Evolutionary conservation across 148 eudicot genomes (phyloP).

Genomic region (Camellia japonica): DNA sequence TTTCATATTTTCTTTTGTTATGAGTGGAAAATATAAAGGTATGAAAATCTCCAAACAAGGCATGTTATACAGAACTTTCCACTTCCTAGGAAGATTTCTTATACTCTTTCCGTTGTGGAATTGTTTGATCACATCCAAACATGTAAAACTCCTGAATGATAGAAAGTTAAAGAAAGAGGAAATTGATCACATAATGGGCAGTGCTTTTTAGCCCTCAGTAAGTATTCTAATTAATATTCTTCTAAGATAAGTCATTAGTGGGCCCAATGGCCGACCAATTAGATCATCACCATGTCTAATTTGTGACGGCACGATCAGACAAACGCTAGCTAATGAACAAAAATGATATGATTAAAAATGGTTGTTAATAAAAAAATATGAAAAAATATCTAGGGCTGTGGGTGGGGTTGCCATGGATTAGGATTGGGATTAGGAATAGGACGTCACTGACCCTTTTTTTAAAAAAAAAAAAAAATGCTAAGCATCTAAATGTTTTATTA

Average conservation of each 20-base stretch:
- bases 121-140: not conserved
- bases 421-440: not conserved
- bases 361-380: not conserved
- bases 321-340: not conserved
- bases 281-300: slow-evolving; percentile 27
- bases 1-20: too few species aligned
- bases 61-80: too few species aligned
- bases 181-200: not conserved
- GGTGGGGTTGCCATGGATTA: not conserved
- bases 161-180: not conserved
- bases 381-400: slow-evolving; percentile 20
- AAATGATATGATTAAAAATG: slow-evolving; percentile 26
- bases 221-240: not conserved
- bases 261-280: slow-evolving; percentile 37
- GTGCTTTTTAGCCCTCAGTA: not conserved
- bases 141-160: not conserved
- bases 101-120: not conserved
- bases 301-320: not conserved
- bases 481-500: too few species aligned
- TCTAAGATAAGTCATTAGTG: not conserved
- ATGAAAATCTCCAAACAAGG: too few species aligned
- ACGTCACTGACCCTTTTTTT: not conserved
- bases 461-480: not conserved
- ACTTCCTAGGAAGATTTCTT: too few species aligned
- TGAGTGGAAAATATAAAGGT: too few species aligned